phyloP scores from a whole-genome alignment of 2,329 filamentous ascomycete genomes.

The Aureobasidium musti region DNA sequence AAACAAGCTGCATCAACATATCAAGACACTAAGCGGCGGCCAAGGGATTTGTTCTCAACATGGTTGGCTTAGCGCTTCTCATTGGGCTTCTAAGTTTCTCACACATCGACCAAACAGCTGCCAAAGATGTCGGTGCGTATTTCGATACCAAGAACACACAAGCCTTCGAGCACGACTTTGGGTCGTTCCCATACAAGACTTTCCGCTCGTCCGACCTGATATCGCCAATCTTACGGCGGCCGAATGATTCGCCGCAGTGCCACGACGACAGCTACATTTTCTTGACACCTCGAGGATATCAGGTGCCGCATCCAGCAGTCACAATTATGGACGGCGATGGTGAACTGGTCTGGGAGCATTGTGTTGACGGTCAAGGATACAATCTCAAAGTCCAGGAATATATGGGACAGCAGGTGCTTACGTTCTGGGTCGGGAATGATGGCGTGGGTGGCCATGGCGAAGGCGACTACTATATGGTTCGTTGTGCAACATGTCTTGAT shows the following conservation, averaged over 20 bases:
- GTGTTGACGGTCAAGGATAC: constrained; percentile 39
- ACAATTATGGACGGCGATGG: constrained; percentile 37
- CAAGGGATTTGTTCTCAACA: background rate
- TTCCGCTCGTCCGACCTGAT: constrained; percentile 20
- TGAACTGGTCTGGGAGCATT: constrained; percentile 40
- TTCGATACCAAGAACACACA: constrained; percentile 5
- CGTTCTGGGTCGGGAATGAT: constrained; percentile 46
- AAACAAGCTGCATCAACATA: too few species aligned
- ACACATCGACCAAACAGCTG: background rate
- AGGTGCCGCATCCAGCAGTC: constrained; percentile 33
- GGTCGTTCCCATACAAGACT: constrained; percentile 16
- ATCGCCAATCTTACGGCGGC: constrained; percentile 4
- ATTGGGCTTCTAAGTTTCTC: background rate
- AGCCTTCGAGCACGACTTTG: constrained; percentile 24
- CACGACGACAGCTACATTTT: constrained; percentile 32
- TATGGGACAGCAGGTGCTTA: constrained; percentile 42
- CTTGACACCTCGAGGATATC: constrained; percentile 38
- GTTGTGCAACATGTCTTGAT: constrained; percentile 31
- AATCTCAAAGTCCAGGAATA: constrained; percentile 43
- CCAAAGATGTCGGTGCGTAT: constrained; percentile 13
- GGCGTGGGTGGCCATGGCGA: constrained; percentile 41
- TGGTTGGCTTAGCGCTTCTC: background rate
- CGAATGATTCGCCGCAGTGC: constrained; percentile 3
- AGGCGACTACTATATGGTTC: constrained; percentile 37
- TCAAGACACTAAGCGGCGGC: too few species aligned